phyloP scores from a whole-genome alignment of 164 flowering plant genomes.

The Vitis labrusca region DNA sequence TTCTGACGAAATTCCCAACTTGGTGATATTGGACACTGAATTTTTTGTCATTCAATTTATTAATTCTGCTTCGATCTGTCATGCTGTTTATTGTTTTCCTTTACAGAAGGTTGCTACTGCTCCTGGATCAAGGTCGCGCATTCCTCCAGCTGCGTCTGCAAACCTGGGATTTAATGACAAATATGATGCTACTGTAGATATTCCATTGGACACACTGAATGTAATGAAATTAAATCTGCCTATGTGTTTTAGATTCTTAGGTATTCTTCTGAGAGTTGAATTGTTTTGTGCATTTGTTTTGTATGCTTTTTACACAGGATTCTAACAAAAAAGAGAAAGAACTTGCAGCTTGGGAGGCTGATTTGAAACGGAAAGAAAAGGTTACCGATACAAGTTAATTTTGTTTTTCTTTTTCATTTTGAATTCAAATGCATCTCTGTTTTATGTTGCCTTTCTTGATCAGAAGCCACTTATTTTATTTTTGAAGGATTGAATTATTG shows the following conservation, averaged over 20 bases:
- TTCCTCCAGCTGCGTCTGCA: slow-evolving; percentile 50
- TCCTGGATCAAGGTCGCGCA: slow-evolving; percentile 53
- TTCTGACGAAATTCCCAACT: background rate
- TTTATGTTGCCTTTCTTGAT: too few relatives aligned
- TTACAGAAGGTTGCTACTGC: slow-evolving; percentile 58
- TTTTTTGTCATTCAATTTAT: background rate
- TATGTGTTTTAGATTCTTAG: background rate
- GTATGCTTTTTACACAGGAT: slow-evolving; percentile 34
- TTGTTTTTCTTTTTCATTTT: background rate
- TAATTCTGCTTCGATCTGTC: background rate
- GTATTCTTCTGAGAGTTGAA: background rate
- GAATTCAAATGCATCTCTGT: background rate
- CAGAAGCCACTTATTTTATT: too few relatives aligned
- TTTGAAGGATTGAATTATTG: too few relatives aligned
- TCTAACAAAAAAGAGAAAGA: slow-evolving; percentile 59
- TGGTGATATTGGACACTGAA: background rate
- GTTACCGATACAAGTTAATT: slow-evolving; percentile 27
- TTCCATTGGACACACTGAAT: slow-evolving; percentile 79
- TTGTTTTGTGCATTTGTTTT: background rate
- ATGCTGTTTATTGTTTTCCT: background rate
- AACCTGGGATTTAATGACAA: slow-evolving; percentile 65
- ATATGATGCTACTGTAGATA: slow-evolving; percentile 82
- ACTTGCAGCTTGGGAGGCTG: slow-evolving; percentile 83
- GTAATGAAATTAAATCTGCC: slow-evolving; percentile 24
- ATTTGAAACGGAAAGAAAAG: slow-evolving; percentile 77